Evolutionary conservation across 2,329 filamentous ascomycete genomes (phyloP).

Genomic region (Alternaria hordeiaustralica): DNA sequence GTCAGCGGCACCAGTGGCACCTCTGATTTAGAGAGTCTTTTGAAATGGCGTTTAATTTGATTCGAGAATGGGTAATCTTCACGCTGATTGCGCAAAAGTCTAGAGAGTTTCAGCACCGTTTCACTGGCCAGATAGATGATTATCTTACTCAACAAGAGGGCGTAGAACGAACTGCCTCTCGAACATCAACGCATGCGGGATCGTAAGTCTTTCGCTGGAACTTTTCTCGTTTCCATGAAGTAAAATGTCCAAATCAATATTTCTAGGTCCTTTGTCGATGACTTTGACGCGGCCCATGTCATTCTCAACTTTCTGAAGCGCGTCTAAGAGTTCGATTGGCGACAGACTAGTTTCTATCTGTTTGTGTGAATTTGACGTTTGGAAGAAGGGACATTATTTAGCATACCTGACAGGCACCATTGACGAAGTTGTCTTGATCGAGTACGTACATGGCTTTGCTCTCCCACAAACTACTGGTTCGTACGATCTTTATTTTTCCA

Average conservation of each 20-base stretch:
- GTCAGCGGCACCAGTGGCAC: slow-evolving; percentile 49
- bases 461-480: slow-evolving; percentile 90
- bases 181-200: slow-evolving; percentile 84
- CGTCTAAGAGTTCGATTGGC: slow-evolving; percentile 77
- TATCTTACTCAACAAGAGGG: slow-evolving; percentile 76
- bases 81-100: slow-evolving; percentile 35
- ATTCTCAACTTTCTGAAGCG: slow-evolving; percentile 83
- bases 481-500: slow-evolving; percentile 73
- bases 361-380: slow-evolving; percentile 6
- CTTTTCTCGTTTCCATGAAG: slow-evolving; percentile 74
- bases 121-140: neutral
- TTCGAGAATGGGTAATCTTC: slow-evolving; percentile 55
- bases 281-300: slow-evolving; percentile 79
- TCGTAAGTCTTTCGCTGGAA: slow-evolving; percentile 73
- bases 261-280: slow-evolving; percentile 91
- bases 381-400: neutral
- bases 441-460: slow-evolving; percentile 96
- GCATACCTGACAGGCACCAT: slow-evolving; percentile 88
- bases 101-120: slow-evolving; percentile 18
- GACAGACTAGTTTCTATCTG: slow-evolving; percentile 81
- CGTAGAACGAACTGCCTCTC: slow-evolving; percentile 94
- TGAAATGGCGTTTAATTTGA: slow-evolving; percentile 41
- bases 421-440: slow-evolving; percentile 87
- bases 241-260: slow-evolving; percentile 92
- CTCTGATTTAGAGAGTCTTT: slow-evolving; percentile 42